These are phyloP conservation scores for Penicillium paxilli DNA, from an alignment of 495 filamentous ascomycete species.

Conservation along the genomic window DNA sequence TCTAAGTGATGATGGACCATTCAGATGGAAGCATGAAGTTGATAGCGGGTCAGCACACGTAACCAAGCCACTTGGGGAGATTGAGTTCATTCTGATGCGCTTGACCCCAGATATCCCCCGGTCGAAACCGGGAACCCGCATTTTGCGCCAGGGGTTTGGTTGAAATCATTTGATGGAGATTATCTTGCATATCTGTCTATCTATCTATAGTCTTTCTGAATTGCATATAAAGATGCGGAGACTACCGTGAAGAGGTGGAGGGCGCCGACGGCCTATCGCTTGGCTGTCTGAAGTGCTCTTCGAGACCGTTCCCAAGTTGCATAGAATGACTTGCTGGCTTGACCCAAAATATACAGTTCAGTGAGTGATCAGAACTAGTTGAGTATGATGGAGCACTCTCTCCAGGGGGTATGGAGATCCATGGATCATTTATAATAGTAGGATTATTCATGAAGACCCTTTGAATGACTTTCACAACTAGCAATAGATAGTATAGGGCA, in stretches of 20 bases:
- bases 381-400: too few relatives aligned
- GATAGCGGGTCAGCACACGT: neutral
- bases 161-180: slow-evolving; percentile 3
- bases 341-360: too few relatives aligned
- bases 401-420: too few relatives aligned
- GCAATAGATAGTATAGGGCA: too few relatives aligned
- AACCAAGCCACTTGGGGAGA: too few relatives aligned
- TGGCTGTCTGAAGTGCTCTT: too few relatives aligned
- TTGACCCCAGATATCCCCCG: neutral
- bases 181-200: slow-evolving; percentile 19
- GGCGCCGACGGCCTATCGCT: slow-evolving; percentile 20
- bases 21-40: neutral
- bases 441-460: too few relatives aligned
- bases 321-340: too few relatives aligned
- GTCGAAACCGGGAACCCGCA: neutral
- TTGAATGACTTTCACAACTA: too few relatives aligned
- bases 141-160: neutral
- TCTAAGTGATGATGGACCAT: neutral
- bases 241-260: slow-evolving; percentile 14
- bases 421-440: too few relatives aligned
- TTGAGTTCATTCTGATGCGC: neutral
- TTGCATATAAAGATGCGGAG: slow-evolving; percentile 10
- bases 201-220: neutral
- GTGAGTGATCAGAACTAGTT: too few relatives aligned
- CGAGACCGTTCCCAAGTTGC: too few relatives aligned